Percentiles rank a stretch among this genome's conserved stretches.
Conservation (phyloP, 2,329 filamentous ascomycete genomes). For the Thelonectria olida region DNA sequence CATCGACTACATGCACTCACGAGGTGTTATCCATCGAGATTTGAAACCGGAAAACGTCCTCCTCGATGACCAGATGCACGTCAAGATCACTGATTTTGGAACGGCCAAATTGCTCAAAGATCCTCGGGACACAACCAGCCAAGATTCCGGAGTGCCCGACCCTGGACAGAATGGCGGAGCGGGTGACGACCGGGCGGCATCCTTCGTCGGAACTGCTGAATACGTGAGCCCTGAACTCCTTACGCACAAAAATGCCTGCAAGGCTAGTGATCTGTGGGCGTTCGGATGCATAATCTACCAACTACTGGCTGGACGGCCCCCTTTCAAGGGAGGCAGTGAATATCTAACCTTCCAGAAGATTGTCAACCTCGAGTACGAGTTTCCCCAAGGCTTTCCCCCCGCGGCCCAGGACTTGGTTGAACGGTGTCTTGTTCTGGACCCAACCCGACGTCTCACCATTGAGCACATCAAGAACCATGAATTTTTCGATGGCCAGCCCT, state of each 20-base stretch:
- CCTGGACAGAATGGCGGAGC: constrained; percentile 49
- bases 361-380: constrained; percentile 91
- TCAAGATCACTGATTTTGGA: constrained; percentile 99
- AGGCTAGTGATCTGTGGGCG: constrained; percentile 97
- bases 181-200: constrained; percentile 82
- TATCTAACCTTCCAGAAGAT: constrained; percentile 99
- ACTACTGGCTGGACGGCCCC: constrained; percentile 91
- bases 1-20: constrained; percentile 97
- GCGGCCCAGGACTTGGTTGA: constrained; percentile 91
- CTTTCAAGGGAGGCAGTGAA: constrained; percentile 95
- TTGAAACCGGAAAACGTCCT: constrained; percentile 97
- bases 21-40: constrained; percentile 95
- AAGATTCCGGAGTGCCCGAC: constrained; percentile 51
- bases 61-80: constrained; percentile 93
- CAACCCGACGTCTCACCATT: constrained; percentile 82
- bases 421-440: constrained; percentile 88
- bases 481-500: constrained; percentile 89
- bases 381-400: constrained; percentile 86
- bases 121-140: constrained; percentile 52
- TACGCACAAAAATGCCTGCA: constrained; percentile 96
- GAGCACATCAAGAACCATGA: constrained; percentile 97
- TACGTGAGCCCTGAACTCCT: constrained; percentile 98
- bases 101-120: constrained; percentile 86
- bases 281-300: constrained; percentile 99
- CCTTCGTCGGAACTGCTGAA: constrained; percentile 96